Evolutionary conservation across 2,329 filamentous ascomycete species (phyloP).

Genomic region (Cladophialophora carrionii): DNA sequence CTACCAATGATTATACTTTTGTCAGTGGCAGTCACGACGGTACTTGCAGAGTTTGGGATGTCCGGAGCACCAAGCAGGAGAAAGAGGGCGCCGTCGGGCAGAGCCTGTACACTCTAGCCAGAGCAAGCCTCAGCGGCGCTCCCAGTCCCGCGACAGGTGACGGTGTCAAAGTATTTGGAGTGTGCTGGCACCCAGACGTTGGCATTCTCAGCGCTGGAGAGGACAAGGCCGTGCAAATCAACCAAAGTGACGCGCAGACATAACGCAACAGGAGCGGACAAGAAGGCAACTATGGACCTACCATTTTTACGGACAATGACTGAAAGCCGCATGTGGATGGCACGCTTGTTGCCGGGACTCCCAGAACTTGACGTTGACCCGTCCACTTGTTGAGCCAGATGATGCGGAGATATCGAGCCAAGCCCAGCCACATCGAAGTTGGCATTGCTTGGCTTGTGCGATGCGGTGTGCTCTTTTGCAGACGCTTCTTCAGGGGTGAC

Average conservation of each 20-base stretch:
- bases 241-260: constrained; percentile 52
- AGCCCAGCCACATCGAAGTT: constrained; percentile 9
- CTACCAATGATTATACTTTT: constrained; percentile 75
- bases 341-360: not conserved
- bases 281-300: not conserved
- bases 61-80: constrained; percentile 68
- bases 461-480: not conserved
- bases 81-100: constrained; percentile 64
- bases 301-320: not conserved
- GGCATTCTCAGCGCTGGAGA: constrained; percentile 91
- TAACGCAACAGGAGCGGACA: constrained; percentile 14
- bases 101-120: constrained; percentile 75
- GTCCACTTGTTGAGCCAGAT: constrained; percentile 12
- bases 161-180: constrained; percentile 85
- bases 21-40: constrained; percentile 91
- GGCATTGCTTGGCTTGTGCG: constrained; percentile 12
- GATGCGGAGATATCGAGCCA: constrained; percentile 13
- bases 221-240: constrained; percentile 93
- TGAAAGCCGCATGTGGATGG: not conserved
- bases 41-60: constrained; percentile 91
- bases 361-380: constrained; percentile 22
- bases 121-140: constrained; percentile 70
- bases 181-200: constrained; percentile 81
- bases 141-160: constrained; percentile 72
- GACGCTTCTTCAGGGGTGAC: not conserved